phyloP scores from a whole-genome alignment of 2,329 filamentous ascomycete species.

The Helicocarpus griseus region DNA sequence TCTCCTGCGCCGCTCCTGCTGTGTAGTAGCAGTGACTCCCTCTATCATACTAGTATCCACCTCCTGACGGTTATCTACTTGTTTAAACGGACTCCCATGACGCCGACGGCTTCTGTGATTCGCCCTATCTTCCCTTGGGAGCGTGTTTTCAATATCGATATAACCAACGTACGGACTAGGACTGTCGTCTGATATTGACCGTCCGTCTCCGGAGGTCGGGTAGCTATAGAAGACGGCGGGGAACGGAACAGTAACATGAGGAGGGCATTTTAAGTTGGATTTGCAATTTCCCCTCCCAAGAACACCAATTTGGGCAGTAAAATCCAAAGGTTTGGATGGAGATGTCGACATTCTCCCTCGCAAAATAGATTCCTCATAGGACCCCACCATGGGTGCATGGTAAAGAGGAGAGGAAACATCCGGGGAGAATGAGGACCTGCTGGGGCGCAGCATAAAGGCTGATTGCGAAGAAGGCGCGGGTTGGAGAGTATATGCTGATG shows the following conservation, averaged over 20 bases:
- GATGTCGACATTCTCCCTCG: slow-evolving; percentile 94
- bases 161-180: slow-evolving; percentile 94
- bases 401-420: slow-evolving; percentile 69
- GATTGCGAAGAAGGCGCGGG: slow-evolving; percentile 36
- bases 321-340: slow-evolving; percentile 84
- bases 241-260: slow-evolving; percentile 84
- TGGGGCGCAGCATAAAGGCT: slow-evolving; percentile 25
- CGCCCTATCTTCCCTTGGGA: slow-evolving; percentile 42
- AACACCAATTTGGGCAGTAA: slow-evolving; percentile 90
- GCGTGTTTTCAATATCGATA: slow-evolving; percentile 77
- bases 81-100: slow-evolving; percentile 21
- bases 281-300: slow-evolving; percentile 85
- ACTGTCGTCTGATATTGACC: slow-evolving; percentile 63
- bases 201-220: slow-evolving; percentile 54
- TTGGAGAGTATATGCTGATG: slow-evolving; percentile 46
- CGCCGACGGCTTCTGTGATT: slow-evolving; percentile 31
- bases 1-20: slow-evolving; percentile 33
- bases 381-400: slow-evolving; percentile 92
- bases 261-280: slow-evolving; percentile 69
- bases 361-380: slow-evolving; percentile 94
- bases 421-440: slow-evolving; percentile 57
- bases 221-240: slow-evolving; percentile 96
- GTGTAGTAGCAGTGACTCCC: slow-evolving; percentile 13
- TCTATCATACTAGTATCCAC: slow-evolving; percentile 9
- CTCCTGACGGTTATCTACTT: slow-evolving; percentile 6